Evolutionary conservation across 345 rosid genomes (phyloP), one percentile per base, ranked within the genome.

Genomic region (Zanthoxylum bungeanum): DNA sequence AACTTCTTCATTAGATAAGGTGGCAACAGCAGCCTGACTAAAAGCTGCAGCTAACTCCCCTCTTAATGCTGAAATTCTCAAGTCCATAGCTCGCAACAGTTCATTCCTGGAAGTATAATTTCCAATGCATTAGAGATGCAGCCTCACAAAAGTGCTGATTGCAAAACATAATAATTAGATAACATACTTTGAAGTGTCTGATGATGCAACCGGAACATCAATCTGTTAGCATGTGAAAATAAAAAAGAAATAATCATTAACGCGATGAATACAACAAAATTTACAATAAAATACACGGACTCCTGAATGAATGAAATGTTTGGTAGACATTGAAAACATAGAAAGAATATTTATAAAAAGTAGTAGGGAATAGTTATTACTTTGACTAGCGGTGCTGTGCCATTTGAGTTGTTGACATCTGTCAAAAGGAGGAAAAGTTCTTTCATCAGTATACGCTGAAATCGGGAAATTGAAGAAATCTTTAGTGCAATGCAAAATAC

Each of bases 11-110:
- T 75, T 25, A 22, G 87, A 83, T 70, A 77, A 83, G 30, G 75
- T 67, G 40, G 76, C 69, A 66, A 77, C 84, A 75, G 74, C 77
- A 47, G 76, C 85, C 40, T 78, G 72, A 66, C 73, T 53, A 66
- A 86, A 80, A 70, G 82, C 82, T 34, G 80, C 73, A 69, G 82
- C 79, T 75, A 86, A 70, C 53, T 88, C 90, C 56, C 60, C 77
- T 72, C 75, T 83, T 73, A 88, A 66, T 36, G 88, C 88, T 9
- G 78, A 72, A 36, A 86, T 79, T 76, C 93, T 86, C 52, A 80
- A 78, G 60, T 86, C 89, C 84, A 86, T 84, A 52, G 90, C 93
- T 77, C 69, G 79, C 76, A 86, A 69, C 60, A 86, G 79, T 72
- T 83, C 89, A 77, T 84, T 85, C 81, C 93, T 88, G 82, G 72